Conservation (phyloP, 768 basidiomycete species). For the Panellus pusillus region DNA sequence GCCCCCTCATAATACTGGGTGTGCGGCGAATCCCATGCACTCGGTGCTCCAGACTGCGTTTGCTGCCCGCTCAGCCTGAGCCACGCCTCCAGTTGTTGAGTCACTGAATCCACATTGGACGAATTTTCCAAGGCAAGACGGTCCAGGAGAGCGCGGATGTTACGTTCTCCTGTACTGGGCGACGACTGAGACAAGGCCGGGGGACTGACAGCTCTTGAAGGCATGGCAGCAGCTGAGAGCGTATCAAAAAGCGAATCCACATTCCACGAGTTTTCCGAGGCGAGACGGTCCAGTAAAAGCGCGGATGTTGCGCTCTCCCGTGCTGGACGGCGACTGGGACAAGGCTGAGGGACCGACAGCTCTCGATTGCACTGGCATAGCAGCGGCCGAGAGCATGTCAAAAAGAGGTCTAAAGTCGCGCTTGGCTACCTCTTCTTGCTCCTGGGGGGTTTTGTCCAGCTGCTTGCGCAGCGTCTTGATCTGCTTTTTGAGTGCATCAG, state of each 20-base stretch:
- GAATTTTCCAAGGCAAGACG: neutral
- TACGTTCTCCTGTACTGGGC: neutral
- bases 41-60: neutral
- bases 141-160: conserved; percentile 18
- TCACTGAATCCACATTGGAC: neutral
- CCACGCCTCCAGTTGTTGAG: neutral
- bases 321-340: neutral
- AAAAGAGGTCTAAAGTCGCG: conserved; percentile 17
- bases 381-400: conserved; percentile 1
- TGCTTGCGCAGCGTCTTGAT: conserved; percentile 66
- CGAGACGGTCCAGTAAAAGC: conserved; percentile 14
- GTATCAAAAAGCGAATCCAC: neutral
- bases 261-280: neutral
- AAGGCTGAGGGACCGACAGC: neutral
- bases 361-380: neutral
- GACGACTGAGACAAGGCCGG: too few species aligned
- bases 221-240: neutral
- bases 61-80: neutral
- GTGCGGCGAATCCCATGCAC: conserved; percentile 8
- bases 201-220: too few species aligned
- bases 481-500: conserved; percentile 49
- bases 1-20: neutral
- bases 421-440: neutral
- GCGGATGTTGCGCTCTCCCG: conserved; percentile 18
- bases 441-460: conserved; percentile 45